These are phyloP conservation scores for Parasarocladium wereldwijsianum DNA, from an alignment of 2,329 filamentous ascomycete species.

Conservation along the genomic window DNA sequence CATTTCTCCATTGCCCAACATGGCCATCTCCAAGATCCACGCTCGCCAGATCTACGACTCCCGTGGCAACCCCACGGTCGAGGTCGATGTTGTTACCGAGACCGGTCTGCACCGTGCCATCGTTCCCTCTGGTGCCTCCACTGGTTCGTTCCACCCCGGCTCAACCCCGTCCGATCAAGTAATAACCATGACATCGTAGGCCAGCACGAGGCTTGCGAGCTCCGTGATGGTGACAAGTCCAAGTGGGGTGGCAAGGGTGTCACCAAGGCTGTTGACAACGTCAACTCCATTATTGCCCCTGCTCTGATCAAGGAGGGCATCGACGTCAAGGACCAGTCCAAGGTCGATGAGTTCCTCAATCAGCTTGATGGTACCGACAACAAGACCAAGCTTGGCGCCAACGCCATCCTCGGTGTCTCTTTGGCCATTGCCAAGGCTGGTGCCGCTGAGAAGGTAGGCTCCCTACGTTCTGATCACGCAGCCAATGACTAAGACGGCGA, in stretches of 20 bases:
- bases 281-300: conserved; percentile 69
- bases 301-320: conserved; percentile 69
- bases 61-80: conserved; percentile 93
- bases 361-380: conserved; percentile 72
- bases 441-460: conserved; percentile 62
- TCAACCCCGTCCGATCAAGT: conserved; percentile 6
- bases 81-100: conserved; percentile 94
- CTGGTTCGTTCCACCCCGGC: conserved; percentile 42
- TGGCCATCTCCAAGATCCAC: conserved; percentile 85
- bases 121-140: conserved; percentile 92
- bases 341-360: conserved; percentile 73
- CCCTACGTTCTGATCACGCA: conserved; percentile 5
- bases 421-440: conserved; percentile 78
- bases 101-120: conserved; percentile 95
- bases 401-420: conserved; percentile 75
- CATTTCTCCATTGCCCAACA: conserved; percentile 42
- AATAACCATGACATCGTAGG: conserved; percentile 33
- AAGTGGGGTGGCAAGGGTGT: conserved; percentile 85
- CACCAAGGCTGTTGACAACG: conserved; percentile 71
- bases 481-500: background rate
- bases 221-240: conserved; percentile 77
- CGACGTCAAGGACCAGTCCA: conserved; percentile 76
- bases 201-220: conserved; percentile 81
- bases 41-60: conserved; percentile 97
- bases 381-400: conserved; percentile 80